Conservation (phyloP, 257 asterid species). For the Haberlea rhodopensis region DNA sequence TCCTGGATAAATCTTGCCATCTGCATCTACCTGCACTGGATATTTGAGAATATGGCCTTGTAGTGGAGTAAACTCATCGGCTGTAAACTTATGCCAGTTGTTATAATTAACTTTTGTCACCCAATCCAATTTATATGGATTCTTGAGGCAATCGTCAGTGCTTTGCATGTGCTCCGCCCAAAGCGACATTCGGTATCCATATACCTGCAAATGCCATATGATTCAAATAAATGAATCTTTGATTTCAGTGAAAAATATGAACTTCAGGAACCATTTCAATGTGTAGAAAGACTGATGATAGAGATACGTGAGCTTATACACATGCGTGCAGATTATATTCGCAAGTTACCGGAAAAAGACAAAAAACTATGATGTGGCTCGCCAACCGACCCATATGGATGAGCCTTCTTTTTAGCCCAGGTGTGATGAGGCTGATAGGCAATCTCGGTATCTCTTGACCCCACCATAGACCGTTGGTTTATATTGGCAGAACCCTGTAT, state of each 20-base stretch:
- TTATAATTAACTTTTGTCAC: slow-evolving; percentile 46
- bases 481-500: slow-evolving; percentile 81
- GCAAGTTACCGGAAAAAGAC: neutral
- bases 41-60: slow-evolving; percentile 78
- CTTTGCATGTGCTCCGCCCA: slow-evolving; percentile 77
- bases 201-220: slow-evolving; percentile 41
- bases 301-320: neutral
- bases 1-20: slow-evolving; percentile 58
- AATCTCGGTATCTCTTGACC: slow-evolving; percentile 84
- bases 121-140: slow-evolving; percentile 51
- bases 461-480: slow-evolving; percentile 84
- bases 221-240: neutral
- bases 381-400: slow-evolving; percentile 69
- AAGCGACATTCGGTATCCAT: slow-evolving; percentile 79
- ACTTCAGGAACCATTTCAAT: neutral
- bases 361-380: neutral
- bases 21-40: slow-evolving; percentile 41
- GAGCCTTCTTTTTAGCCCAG: slow-evolving; percentile 50
- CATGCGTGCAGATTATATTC: neutral
- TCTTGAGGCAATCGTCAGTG: slow-evolving; percentile 39
- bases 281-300: too few relatives aligned
- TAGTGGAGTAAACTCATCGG: slow-evolving; percentile 43
- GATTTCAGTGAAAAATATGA: neutral
- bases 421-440: slow-evolving; percentile 81
- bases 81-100: slow-evolving; percentile 60